phyloP scores from a whole-genome alignment of 176 grass and related monocot species.

The Chrysopogon serrulatus region DNA sequence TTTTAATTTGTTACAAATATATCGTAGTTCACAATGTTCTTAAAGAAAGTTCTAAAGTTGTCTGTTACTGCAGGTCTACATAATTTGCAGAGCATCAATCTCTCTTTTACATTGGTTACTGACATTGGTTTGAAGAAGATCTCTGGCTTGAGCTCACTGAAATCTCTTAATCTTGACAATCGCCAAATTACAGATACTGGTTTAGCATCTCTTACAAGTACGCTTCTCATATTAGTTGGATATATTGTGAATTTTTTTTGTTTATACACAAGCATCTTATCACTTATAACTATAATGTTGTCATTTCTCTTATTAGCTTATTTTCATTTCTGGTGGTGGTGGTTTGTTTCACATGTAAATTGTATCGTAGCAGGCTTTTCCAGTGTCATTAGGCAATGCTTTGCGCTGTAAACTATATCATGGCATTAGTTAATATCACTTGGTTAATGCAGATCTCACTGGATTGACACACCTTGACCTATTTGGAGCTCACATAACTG shows the following conservation, averaged over 20 bases:
- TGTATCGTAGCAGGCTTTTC: neutral
- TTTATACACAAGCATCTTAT: neutral
- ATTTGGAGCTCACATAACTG: constrained; percentile 89
- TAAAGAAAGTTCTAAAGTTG: neutral
- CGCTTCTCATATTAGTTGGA: constrained; percentile 1
- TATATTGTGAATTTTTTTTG: neutral
- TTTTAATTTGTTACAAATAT: neutral
- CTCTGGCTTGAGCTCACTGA: constrained; percentile 62
- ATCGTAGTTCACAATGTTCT: neutral
- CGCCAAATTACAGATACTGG: constrained; percentile 85
- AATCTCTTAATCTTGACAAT: constrained; percentile 89
- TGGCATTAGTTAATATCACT: neutral
- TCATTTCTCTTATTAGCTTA: neutral
- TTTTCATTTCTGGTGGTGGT: neutral
- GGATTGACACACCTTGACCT: constrained; percentile 93
- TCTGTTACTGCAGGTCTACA: constrained; percentile 49
- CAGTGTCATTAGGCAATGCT: neutral
- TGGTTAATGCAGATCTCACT: constrained; percentile 66
- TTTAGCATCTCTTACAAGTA: constrained; percentile 74
- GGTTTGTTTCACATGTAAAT: neutral
- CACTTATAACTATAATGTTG: neutral
- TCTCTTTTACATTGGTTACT: constrained; percentile 82
- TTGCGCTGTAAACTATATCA: neutral
- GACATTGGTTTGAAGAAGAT: constrained; percentile 83
- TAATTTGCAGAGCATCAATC: constrained; percentile 77